Conservation (phyloP, 768 basidiomycete genomes). For the Termitomyces sp. region DNA sequence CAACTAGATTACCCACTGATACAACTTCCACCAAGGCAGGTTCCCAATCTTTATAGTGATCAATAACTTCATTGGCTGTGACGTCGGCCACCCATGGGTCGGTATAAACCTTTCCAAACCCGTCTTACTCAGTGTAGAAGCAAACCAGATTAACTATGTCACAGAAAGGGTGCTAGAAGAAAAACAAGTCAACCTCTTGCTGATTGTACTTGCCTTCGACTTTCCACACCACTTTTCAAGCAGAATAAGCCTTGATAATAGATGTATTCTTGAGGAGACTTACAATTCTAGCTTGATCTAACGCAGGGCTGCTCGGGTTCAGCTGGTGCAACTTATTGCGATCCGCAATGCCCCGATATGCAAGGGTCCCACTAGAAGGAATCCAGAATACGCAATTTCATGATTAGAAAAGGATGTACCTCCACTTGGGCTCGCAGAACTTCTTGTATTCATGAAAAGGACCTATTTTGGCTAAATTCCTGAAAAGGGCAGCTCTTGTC, state of each 20-base stretch:
- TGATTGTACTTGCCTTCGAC: background rate
- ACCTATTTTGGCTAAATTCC: background rate
- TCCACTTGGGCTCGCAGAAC: slow-evolving; percentile 2
- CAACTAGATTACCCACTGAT: background rate
- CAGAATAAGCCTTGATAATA: background rate
- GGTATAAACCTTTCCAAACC: slow-evolving; percentile 13
- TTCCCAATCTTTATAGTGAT: slow-evolving; percentile 1
- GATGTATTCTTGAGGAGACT: background rate
- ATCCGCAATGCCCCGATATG: background rate
- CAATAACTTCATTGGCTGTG: background rate
- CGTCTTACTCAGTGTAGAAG: slow-evolving; percentile 14
- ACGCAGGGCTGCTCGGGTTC: background rate
- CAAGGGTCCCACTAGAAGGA: slow-evolving; percentile 1
- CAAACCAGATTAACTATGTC: slow-evolving; percentile 15
- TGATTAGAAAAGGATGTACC: background rate
- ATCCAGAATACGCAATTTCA: background rate
- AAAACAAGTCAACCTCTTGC: too few relatives aligned
- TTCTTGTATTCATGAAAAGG: slow-evolving; percentile 1
- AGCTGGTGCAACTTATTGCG: slow-evolving; percentile 2
- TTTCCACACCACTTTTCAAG: slow-evolving; percentile 7
- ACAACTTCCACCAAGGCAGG: slow-evolving; percentile 1
- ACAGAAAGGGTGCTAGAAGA: slow-evolving; percentile 10
- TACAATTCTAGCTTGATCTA: slow-evolving; percentile 6
- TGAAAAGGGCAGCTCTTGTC: slow-evolving; percentile 15
- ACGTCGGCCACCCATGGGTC: slow-evolving; percentile 15